phyloP scores from a whole-genome alignment of 208 protist genomes.

The Hexamita inflata region DNA sequence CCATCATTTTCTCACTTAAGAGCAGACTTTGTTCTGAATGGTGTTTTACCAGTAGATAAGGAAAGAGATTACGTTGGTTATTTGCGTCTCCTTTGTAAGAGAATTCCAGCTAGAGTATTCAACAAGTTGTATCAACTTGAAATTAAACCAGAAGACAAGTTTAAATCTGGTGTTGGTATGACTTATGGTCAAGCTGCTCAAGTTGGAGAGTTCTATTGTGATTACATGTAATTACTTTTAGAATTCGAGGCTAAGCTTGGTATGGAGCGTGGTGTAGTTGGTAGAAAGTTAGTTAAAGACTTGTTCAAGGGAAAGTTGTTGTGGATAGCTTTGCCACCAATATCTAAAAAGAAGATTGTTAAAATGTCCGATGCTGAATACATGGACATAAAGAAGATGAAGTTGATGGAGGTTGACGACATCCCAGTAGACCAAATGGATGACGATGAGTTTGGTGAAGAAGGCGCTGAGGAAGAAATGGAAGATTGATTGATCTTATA shows the following conservation, averaged over 20 bases:
- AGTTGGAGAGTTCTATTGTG: neutral
- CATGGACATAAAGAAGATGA: too few relatives aligned
- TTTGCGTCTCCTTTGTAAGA: neutral
- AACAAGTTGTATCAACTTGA: neutral
- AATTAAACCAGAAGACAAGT: conserved; percentile 1
- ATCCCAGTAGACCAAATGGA: too few relatives aligned
- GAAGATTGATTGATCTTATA: too few relatives aligned
- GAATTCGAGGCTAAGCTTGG: neutral
- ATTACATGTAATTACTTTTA: neutral
- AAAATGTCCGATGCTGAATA: too few relatives aligned
- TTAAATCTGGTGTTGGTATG: neutral
- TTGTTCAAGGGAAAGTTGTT: conserved; percentile 14
- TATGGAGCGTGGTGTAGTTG: neutral
- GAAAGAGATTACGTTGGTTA: conserved; percentile 16
- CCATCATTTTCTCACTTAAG: conserved; percentile 10
- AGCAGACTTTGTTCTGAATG: conserved; percentile 23
- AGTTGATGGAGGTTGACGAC: too few relatives aligned
- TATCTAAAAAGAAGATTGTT: too few relatives aligned
- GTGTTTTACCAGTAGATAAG: conserved; percentile 30
- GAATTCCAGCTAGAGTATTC: conserved; percentile 19
- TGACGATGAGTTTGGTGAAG: too few relatives aligned
- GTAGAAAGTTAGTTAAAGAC: neutral
- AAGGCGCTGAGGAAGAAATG: too few relatives aligned
- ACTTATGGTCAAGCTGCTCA: neutral
- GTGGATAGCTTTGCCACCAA: conserved; percentile 7